phyloP scores from a whole-genome alignment of 306 rosid species.

The Citrullus mucosospermus region DNA sequence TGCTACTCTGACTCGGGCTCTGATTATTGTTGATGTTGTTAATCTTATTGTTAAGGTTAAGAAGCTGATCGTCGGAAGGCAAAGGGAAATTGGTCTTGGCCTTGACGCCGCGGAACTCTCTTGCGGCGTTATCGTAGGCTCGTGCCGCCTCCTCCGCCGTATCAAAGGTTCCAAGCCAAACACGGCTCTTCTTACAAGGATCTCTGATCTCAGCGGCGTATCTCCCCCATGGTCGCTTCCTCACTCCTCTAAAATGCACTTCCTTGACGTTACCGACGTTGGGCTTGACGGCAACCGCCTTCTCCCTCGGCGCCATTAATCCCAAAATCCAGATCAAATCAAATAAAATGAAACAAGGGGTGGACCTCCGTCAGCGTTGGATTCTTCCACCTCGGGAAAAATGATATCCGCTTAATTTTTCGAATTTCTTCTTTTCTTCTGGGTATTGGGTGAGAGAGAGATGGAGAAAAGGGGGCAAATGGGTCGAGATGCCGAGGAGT shows the following conservation, averaged over 20 bases:
- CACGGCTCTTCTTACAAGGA: constrained; percentile 93
- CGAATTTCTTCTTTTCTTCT: neutral
- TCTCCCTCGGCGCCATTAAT: constrained; percentile 74
- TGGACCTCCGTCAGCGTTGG: neutral
- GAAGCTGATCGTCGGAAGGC: constrained; percentile 15
- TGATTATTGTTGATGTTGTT: constrained; percentile 15
- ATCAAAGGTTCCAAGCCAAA: constrained; percentile 96
- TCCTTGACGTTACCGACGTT: constrained; percentile 31
- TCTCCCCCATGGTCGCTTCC: constrained; percentile 98
- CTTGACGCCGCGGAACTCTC: constrained; percentile 81
- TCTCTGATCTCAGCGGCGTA: constrained; percentile 97
- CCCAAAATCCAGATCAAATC: neutral
- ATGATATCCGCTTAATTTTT: neutral
- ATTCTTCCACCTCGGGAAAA: neutral
- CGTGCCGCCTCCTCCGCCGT: constrained; percentile 94
- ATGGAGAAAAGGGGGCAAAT: neutral
- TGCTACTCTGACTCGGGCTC: constrained; percentile 92
- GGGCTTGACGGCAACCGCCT: constrained; percentile 16
- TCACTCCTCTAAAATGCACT: constrained; percentile 84
- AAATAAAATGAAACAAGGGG: neutral
- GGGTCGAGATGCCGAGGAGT: neutral
- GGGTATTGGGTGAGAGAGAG: neutral
- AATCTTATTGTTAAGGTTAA: neutral
- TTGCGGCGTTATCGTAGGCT: constrained; percentile 84
- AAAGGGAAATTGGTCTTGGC: constrained; percentile 80